phyloP scores from a whole-genome alignment of 2,329 filamentous ascomycete species.

The Xylariaceae sp. region DNA sequence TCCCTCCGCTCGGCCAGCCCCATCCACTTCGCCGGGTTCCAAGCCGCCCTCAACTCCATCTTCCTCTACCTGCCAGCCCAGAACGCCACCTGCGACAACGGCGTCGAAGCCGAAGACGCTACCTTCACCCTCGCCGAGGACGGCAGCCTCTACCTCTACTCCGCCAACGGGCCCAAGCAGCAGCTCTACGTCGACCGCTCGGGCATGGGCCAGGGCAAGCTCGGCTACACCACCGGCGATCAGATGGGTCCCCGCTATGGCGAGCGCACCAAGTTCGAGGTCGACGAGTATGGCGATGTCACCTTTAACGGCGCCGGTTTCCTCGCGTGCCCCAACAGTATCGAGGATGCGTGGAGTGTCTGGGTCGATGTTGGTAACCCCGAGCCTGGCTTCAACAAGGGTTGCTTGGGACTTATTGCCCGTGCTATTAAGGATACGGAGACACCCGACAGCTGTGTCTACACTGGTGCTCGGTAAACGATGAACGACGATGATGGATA shows the following conservation, averaged over 20 bases:
- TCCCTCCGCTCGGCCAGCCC: conserved; percentile 44
- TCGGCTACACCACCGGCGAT: conserved; percentile 48
- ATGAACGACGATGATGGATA: too few species aligned
- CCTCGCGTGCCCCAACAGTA: conserved; percentile 48
- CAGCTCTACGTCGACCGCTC: conserved; percentile 50
- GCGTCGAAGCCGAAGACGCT: conserved; percentile 33
- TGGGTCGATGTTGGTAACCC: conserved; percentile 29
- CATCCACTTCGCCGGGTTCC: conserved; percentile 43
- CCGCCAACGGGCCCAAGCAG: conserved; percentile 40
- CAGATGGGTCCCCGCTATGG: conserved; percentile 36
- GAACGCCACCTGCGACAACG: conserved; percentile 44
- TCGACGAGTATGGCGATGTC: conserved; percentile 43
- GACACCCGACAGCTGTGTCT: conserved; percentile 36
- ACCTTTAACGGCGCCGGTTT: conserved; percentile 41
- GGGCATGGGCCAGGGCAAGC: conserved; percentile 53
- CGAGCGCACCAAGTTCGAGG: conserved; percentile 44
- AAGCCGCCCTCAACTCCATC: conserved; percentile 42
- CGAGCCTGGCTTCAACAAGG: conserved; percentile 35
- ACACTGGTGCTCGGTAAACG: conserved; percentile 19
- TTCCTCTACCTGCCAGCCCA: conserved; percentile 41
- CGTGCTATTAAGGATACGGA: conserved; percentile 27
- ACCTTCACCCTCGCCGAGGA: conserved; percentile 46
- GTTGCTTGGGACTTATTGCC: conserved; percentile 35
- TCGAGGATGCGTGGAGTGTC: conserved; percentile 37
- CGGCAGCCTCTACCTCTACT: conserved; percentile 46